Conservation (phyloP, 805 yeast genomes). For the Nakazawaea anatomiae region DNA sequence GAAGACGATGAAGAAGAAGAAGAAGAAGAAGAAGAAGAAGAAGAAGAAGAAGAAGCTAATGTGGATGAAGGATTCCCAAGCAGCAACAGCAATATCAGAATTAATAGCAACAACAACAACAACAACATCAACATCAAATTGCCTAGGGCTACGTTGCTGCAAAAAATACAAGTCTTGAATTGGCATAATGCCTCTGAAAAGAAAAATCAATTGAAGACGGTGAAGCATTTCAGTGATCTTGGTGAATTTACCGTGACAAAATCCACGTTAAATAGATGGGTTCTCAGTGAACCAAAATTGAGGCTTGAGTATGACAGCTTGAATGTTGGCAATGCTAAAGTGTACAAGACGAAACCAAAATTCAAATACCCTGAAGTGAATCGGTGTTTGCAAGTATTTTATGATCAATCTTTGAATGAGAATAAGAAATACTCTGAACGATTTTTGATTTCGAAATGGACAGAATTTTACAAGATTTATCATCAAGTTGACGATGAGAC, state of each 20-base stretch:
- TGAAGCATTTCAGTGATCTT: slow-evolving; percentile 23
- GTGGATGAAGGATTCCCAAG: no score
- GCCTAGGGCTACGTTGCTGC: slow-evolving; percentile 32
- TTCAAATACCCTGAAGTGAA: slow-evolving; percentile 27
- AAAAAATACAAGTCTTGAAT: slow-evolving; percentile 28
- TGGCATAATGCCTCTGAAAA: slow-evolving; percentile 28
- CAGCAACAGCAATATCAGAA: no score
- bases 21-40: no score
- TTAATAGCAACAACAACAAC: no score
- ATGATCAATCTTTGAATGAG: slow-evolving; percentile 29
- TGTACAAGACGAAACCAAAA: slow-evolving; percentile 26
- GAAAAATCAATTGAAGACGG: slow-evolving; percentile 29
- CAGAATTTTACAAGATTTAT: slow-evolving; percentile 17
- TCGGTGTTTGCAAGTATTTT: slow-evolving; percentile 28
- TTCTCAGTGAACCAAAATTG: slow-evolving; percentile 24
- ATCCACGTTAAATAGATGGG: slow-evolving; percentile 35
- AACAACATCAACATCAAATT: not conserved
- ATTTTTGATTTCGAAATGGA: slow-evolving; percentile 25
- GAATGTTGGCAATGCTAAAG: slow-evolving; percentile 20
- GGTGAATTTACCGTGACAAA: slow-evolving; percentile 29
- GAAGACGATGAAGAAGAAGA: not conserved
- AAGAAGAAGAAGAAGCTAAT: no score
- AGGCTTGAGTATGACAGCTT: slow-evolving; percentile 22
- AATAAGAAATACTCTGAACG: slow-evolving; percentile 22
- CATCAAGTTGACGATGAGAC: slow-evolving; percentile 11